Conservation (phyloP, 2,329 filamentous ascomycete species). For the Phaeophleospora eucalypticola region DNA sequence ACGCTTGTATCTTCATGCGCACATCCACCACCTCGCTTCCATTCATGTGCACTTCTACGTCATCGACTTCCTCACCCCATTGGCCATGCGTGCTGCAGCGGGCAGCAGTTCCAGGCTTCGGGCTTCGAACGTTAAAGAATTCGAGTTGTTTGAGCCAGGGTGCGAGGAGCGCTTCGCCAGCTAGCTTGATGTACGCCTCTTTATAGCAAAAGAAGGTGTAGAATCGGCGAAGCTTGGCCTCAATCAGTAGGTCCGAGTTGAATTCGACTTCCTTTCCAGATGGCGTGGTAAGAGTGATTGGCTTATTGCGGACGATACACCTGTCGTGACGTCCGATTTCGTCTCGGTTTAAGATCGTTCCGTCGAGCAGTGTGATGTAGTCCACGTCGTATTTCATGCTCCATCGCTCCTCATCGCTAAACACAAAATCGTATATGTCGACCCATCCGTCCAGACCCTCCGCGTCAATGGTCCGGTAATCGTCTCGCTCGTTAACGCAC, state of each 20-base stretch:
- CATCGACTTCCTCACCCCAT: slow-evolving; percentile 46
- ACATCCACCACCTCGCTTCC: slow-evolving; percentile 49
- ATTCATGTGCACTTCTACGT: slow-evolving; percentile 50
- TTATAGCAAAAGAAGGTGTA: slow-evolving; percentile 76
- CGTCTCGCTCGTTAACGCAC: slow-evolving; percentile 64
- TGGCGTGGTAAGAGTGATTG: slow-evolving; percentile 37
- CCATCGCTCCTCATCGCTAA: slow-evolving; percentile 58
- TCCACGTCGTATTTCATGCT: slow-evolving; percentile 57
- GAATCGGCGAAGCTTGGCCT: slow-evolving; percentile 64
- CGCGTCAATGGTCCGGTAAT: slow-evolving; percentile 55
- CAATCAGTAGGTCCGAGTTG: slow-evolving; percentile 47
- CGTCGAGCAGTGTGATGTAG: slow-evolving; percentile 43
- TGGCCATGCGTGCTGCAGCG: slow-evolving; percentile 42
- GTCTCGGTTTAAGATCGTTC: slow-evolving; percentile 37
- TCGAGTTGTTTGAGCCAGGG: slow-evolving; percentile 68
- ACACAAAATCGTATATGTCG: slow-evolving; percentile 68
- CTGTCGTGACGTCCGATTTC: slow-evolving; percentile 44
- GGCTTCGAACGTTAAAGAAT: slow-evolving; percentile 61
- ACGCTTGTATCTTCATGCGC: slow-evolving; percentile 55
- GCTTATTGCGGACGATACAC: slow-evolving; percentile 36
- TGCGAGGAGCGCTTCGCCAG: slow-evolving; percentile 71
- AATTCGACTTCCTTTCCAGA: slow-evolving; percentile 36
- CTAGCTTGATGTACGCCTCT: slow-evolving; percentile 80
- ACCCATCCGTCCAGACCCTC: slow-evolving; percentile 65
- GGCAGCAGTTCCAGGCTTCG: slow-evolving; percentile 41